Evolutionary conservation across 176 grass and related monocot genomes (phyloP).

Genomic region (Aegilops speltoides): DNA sequence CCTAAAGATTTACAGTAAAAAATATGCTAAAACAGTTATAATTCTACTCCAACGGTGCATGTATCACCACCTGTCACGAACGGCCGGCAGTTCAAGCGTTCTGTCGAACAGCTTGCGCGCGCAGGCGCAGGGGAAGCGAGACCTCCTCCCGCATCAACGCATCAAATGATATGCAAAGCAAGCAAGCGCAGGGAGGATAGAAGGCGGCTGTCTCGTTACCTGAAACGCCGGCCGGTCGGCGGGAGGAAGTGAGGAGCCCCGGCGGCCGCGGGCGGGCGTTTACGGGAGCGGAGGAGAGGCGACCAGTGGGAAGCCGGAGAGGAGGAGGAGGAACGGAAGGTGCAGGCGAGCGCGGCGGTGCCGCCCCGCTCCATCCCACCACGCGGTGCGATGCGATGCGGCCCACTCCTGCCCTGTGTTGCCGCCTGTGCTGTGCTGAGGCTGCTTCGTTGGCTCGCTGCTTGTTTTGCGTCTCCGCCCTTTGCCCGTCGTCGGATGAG

Average conservation of each 20-base stretch:
- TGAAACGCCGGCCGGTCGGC: background rate
- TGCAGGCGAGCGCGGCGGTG: constrained; percentile 35
- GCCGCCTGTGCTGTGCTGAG: background rate
- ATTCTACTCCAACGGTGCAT: background rate
- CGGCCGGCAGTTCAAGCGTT: background rate
- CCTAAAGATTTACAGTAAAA: background rate
- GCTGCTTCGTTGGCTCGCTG: background rate
- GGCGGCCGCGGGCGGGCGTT: background rate
- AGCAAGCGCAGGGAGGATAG: background rate
- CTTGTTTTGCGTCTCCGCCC: background rate
- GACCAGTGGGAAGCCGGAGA: constrained; percentile 25
- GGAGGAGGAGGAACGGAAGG: constrained; percentile 34
- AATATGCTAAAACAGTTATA: background rate
- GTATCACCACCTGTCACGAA: background rate
- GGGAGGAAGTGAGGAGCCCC: background rate
- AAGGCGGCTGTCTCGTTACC: background rate
- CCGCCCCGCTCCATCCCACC: constrained; percentile 49
- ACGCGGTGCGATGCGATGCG: constrained; percentile 38
- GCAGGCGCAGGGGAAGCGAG: background rate
- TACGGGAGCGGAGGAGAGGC: constrained; percentile 22
- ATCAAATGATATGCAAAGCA: background rate
- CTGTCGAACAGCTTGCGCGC: constrained; percentile 26
- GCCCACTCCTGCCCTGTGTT: background rate
- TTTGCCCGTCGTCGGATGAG: constrained; percentile 38
- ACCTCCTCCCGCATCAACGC: background rate